Base-by-base conservation (phyloP, 2,329 filamentous ascomycete genomes). In the Volutella citrinella region DNA sequence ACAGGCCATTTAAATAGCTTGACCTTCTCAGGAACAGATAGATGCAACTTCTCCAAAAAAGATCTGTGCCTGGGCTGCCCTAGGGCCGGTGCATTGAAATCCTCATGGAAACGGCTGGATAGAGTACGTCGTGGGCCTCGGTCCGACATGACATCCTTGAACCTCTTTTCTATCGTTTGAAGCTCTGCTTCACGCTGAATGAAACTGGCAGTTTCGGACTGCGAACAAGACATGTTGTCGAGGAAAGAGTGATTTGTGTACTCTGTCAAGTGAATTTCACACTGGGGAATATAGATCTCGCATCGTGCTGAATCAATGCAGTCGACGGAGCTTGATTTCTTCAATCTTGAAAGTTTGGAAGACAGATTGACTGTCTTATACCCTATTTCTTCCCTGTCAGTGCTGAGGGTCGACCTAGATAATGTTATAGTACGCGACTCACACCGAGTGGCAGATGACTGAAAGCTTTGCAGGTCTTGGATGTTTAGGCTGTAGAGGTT, bases 101-200 rank as follows among this genome's bases (percentile, higher is more conserved):
- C 56, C 38, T 72, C 68, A 9, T 47, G 56, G 44, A 71, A 72
- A 14, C 56, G 65, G 42, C 64, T 69, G 27, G 42, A 43, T 2
- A 63, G 37, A 10, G 51, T 54, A n/a, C 41, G 33, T 3, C 48
- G 48, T 4, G 47, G 51, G 21, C 57, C 57, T 18, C 51, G 58
- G 4, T 52, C 54, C 11, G 56, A 29, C 3, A 60, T 36, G 6
- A 55, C 49, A n/a, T 61, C 46, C 10, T 57, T 55, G 32, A 71
- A 69, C n/a, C 65, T 57, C 35, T 61, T 61, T 32, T 65, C 55
- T 14, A 70, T 60, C 2, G 60, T 61, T 22, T 40, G 49, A 10
- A 65, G 51, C 45, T 68, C 65, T 8, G 48, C 46, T 33, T 69
- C 66, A 30, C 59, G 59, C 17, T 59, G 58, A 16, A 49, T 48